Evolutionary conservation across 1,284 basidiomycete species (phyloP).

Genomic region (Apiotrichum porosum): DNA sequence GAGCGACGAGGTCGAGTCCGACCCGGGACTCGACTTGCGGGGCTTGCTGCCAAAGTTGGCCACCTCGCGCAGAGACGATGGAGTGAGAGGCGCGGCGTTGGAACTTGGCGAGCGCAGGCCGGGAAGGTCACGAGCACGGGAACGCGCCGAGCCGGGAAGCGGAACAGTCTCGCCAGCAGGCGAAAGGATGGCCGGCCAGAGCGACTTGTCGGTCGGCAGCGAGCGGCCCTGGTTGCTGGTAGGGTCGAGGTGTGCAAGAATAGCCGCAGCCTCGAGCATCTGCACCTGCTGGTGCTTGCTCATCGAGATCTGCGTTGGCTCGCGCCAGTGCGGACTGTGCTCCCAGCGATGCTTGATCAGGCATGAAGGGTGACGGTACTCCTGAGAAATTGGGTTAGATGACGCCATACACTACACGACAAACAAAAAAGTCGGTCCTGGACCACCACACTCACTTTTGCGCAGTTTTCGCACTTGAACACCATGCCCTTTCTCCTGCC

Average conservation of each 20-base stretch:
- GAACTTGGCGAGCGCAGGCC: constrained; percentile 37
- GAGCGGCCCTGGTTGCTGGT: constrained; percentile 61
- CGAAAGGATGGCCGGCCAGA: constrained; percentile 58
- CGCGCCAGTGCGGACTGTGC: constrained; percentile 94
- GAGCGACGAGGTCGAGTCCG: constrained; percentile 43
- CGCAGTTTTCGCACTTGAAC: constrained; percentile 87
- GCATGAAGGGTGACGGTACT: constrained; percentile 90
- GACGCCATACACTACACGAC: too few species aligned
- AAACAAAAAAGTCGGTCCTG: too few species aligned
- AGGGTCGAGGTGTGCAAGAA: constrained; percentile 72
- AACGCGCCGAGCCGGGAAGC: constrained; percentile 23
- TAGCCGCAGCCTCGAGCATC: constrained; percentile 92
- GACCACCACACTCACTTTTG: constrained; percentile 60
- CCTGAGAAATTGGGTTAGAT: too few species aligned
- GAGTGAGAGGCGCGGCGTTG: constrained; percentile 34
- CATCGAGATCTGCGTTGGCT: constrained; percentile 86
- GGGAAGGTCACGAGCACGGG: constrained; percentile 37
- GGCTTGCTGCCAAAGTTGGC: constrained; percentile 26
- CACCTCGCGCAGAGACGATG: constrained; percentile 34
- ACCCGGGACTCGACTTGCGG: constrained; percentile 35
- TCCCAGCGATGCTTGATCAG: constrained; percentile 97
- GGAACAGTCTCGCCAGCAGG: constrained; percentile 41
- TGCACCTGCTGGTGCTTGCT: constrained; percentile 99
- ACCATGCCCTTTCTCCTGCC: constrained; percentile 68
- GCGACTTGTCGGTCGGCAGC: constrained; percentile 83